A percentile compares a stretch with the other conserved stretches of the same genome.
phyloP scores from a whole-genome alignment of 306 rosid species.

The Rosa rugosa region DNA sequence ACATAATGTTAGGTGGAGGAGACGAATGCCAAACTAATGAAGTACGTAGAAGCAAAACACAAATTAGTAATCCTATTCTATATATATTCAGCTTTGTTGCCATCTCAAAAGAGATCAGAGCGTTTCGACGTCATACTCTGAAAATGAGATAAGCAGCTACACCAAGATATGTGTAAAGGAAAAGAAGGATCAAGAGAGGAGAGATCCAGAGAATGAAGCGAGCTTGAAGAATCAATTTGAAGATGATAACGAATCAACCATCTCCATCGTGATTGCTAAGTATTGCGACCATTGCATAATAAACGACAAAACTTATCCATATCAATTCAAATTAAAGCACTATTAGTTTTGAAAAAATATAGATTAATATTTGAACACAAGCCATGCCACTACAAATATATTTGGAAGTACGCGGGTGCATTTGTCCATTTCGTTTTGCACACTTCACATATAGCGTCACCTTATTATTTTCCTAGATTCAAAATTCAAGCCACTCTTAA shows the following conservation, averaged over 20 bases:
- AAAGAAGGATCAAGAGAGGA: neutral
- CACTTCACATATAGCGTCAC: too few relatives aligned
- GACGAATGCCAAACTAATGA: neutral
- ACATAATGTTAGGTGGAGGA: neutral
- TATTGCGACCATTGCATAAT: neutral
- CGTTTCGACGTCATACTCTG: neutral
- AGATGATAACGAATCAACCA: neutral
- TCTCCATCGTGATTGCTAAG: neutral
- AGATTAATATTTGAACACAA: neutral
- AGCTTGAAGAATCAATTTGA: neutral
- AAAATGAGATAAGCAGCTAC: neutral
- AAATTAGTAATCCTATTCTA: too few relatives aligned
- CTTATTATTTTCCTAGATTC: too few relatives aligned
- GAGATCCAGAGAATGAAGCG: neutral
- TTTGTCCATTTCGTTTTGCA: neutral
- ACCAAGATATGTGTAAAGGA: neutral
- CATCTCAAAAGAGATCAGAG: neutral
- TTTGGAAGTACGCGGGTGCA: slow-evolving; percentile 4
- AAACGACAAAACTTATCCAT: neutral
- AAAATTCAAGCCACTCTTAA: too few relatives aligned
- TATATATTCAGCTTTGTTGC: neutral
- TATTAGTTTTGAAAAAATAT: neutral
- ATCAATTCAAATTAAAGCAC: neutral
- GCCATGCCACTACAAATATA: slow-evolving; percentile 1
- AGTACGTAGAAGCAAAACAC: neutral